A percentile compares a stretch with the other conserved stretches of the same genome.
Conservation (phyloP, 495 filamentous ascomycete genomes). For the Xylaria intraflava region DNA sequence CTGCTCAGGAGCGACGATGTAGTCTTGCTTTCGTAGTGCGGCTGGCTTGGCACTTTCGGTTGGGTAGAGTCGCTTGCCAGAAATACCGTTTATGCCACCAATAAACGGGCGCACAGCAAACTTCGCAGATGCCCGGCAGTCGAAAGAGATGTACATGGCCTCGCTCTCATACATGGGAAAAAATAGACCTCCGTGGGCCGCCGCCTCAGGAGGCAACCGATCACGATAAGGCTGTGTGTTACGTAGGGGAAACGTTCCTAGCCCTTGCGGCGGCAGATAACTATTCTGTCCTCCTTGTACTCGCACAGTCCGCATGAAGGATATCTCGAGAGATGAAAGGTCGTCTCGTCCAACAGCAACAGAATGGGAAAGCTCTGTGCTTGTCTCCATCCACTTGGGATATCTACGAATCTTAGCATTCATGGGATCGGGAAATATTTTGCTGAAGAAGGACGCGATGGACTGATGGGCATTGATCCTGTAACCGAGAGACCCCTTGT, state of each 20-base stretch:
- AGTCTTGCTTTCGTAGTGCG: neutral
- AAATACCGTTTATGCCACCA: neutral
- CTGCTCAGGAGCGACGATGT: slow-evolving; percentile 1
- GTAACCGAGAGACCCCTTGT: neutral
- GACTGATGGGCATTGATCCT: neutral
- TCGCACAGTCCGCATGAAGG: slow-evolving; percentile 1
- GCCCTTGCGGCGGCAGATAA: neutral
- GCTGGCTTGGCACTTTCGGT: neutral
- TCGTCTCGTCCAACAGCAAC: neutral
- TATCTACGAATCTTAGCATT: neutral
- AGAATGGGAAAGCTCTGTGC: neutral
- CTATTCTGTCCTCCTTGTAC: neutral
- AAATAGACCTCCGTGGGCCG: neutral
- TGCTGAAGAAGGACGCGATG: neutral
- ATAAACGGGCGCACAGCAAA: slow-evolving; percentile 2
- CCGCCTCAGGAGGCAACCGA: neutral
- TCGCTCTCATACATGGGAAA: neutral
- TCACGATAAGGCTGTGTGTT: neutral
- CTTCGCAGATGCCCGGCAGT: neutral
- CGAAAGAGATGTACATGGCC: neutral
- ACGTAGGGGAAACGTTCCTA: neutral
- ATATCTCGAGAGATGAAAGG: neutral
- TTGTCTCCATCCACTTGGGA: neutral
- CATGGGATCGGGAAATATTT: neutral
- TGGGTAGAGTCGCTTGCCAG: neutral